Base-by-base conservation (phyloP, 2,329 filamentous ascomycete species). In the Catunica adiposa region DNA sequence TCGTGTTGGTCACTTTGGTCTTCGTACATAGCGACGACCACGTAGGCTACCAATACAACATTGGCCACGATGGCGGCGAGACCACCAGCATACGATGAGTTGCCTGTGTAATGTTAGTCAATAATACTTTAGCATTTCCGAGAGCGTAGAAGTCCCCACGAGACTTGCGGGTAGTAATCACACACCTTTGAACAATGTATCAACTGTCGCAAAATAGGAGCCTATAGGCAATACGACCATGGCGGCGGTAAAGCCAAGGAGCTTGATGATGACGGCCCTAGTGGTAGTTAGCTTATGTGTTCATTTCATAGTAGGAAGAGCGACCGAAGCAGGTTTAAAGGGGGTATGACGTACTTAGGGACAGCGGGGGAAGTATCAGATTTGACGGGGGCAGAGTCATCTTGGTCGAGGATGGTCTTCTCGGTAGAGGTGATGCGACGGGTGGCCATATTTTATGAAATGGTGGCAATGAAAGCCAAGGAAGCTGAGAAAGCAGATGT, bases 61-160 rank as follows among this genome's bases (percentile, higher is more conserved):
- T 98, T 98, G 11, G 92, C 92, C 67, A 94, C 81, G 53, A 97
- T 70, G 20, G 92, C 92, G 1, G 92, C 92, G 34, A 85, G 73
- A 0, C 80, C 89, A 14, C 89, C 92, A 2, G 89, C 88, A 63
- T 82, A 90, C 1, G 89, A 94, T 14, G 88, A 78, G 68, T 95
- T 95, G 62, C 89, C 90, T 94, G 3, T 9, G 20, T 50, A 31
- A 55, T 11, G 26, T 44, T 8, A 44, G 40, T 34, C n/a, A n/a
- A n/a, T n/a, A n/a, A n/a, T n/a, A n/a, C 15, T n/a, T n/a, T 44
- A 44, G 11, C 7, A 40, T 46, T 29, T 53, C 37, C 23, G 17
- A 50, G 7, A 11, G 2, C 15, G 51, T 14, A 2, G n/a, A 34
- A 40, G 25, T 17, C 17, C 44, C 7, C 2, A 26, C 37, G 56